Evolutionary conservation across 306 rosid genomes (phyloP).

Genomic region (Urtica urens): DNA sequence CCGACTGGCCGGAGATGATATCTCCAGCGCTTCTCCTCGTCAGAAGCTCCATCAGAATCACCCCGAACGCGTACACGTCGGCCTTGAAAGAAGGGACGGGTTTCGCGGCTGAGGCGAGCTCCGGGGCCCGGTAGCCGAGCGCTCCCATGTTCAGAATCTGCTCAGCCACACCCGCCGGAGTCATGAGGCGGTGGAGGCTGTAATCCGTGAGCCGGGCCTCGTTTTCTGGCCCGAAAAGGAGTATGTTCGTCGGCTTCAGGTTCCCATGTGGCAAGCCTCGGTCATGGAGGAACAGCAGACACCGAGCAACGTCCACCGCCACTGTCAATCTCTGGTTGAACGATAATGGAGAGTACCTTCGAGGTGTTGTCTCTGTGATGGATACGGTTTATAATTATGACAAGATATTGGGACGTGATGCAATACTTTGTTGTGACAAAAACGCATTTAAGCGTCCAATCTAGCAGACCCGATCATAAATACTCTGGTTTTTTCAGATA

Average conservation of each 20-base stretch:
- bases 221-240: conserved; percentile 56
- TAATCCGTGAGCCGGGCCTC: conserved; percentile 61
- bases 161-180: conserved; percentile 73
- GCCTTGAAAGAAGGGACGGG: conserved; percentile 84
- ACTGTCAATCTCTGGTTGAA: conserved; percentile 76
- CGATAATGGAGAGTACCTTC: conserved; percentile 71
- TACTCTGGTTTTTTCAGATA: no score
- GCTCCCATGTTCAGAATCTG: conserved; percentile 93
- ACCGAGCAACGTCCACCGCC: conserved; percentile 66
- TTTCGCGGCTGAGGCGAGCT: conserved; percentile 59
- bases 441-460: no score
- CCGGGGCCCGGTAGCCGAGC: conserved; percentile 90
- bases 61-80: conserved; percentile 87
- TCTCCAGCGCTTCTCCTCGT: conserved; percentile 96
- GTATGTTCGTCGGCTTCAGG: conserved; percentile 72
- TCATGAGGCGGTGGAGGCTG: conserved; percentile 90
- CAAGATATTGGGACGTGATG: no score
- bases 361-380: conserved; percentile 90
- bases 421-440: no score
- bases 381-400: no score
- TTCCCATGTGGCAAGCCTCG: conserved; percentile 94
- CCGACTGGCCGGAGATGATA: conserved; percentile 87
- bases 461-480: no score
- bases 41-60: conserved; percentile 79
- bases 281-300: conserved; percentile 75